phyloP scores from a whole-genome alignment of 2,329 filamentous ascomycete genomes.

The Diaporthe destruens region DNA sequence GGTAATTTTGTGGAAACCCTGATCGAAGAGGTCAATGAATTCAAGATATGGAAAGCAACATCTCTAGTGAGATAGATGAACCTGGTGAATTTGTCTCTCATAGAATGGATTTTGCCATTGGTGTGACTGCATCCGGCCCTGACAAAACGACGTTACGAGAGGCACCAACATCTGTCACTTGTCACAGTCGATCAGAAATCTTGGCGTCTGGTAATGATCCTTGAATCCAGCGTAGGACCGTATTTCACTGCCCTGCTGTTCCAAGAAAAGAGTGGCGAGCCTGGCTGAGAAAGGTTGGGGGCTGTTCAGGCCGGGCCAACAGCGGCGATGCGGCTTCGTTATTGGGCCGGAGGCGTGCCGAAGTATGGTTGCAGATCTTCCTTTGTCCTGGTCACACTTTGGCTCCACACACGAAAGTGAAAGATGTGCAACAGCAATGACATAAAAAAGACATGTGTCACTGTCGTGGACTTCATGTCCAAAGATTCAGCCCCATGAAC shows the following conservation, averaged over 20 bases:
- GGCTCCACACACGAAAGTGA: too few species aligned
- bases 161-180: too few species aligned
- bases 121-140: too few species aligned
- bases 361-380: background rate
- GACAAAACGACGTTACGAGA: too few species aligned
- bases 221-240: background rate
- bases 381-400: background rate
- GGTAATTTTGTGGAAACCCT: too few species aligned
- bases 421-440: background rate
- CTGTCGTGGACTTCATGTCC: background rate
- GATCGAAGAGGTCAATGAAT: too few species aligned
- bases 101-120: too few species aligned
- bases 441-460: background rate
- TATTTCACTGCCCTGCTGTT: background rate
- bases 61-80: too few species aligned
- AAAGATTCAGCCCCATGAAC: background rate
- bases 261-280: background rate
- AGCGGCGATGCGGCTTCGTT: background rate
- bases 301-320: constrained; percentile 18
- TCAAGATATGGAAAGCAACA: too few species aligned
- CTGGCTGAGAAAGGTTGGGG: background rate
- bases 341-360: background rate
- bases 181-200: too few species aligned
- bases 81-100: too few species aligned
- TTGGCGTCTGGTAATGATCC: too few species aligned